A percentile compares a stretch with the other conserved stretches of the same genome.
phyloP scores from a whole-genome alignment of 177 flowering plant genomes.

The Telopea speciosissima region DNA sequence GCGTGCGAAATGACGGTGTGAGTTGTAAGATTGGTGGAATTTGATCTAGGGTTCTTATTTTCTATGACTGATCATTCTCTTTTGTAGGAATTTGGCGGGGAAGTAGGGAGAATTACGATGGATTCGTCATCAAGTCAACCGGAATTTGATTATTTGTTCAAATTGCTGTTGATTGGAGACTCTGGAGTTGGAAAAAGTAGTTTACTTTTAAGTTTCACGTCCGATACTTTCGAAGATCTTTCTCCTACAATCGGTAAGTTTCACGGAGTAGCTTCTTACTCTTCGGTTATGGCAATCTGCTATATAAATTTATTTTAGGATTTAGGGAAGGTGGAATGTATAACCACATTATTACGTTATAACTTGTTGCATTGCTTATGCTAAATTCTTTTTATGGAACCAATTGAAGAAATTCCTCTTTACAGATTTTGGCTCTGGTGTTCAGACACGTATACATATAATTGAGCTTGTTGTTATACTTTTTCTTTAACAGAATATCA shows the following conservation, averaged over 20 bases:
- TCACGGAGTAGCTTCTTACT: neutral
- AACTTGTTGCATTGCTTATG: neutral
- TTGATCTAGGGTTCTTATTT: neutral
- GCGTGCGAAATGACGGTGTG: neutral
- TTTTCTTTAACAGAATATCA: neutral
- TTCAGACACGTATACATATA: neutral
- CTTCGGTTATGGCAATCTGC: neutral
- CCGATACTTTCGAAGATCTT: conserved; percentile 20
- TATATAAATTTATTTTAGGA: neutral
- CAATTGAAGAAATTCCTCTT: neutral
- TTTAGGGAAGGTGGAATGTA: neutral
- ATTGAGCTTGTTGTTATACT: neutral
- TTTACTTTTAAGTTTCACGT: conserved; percentile 18
- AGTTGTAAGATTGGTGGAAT: neutral
- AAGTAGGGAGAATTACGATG: neutral
- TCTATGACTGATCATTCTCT: neutral
- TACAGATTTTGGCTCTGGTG: neutral
- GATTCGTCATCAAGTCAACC: conserved; percentile 13
- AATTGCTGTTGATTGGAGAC: conserved; percentile 17
- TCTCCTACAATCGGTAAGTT: conserved; percentile 17
- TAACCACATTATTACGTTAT: neutral
- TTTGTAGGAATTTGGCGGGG: neutral
- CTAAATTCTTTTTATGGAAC: neutral
- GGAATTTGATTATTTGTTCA: conserved; percentile 18
- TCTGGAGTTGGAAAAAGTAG: conserved; percentile 21